Evolutionary conservation across 441 rosid species (phyloP).

Genomic region (Gossypium davidsonii): DNA sequence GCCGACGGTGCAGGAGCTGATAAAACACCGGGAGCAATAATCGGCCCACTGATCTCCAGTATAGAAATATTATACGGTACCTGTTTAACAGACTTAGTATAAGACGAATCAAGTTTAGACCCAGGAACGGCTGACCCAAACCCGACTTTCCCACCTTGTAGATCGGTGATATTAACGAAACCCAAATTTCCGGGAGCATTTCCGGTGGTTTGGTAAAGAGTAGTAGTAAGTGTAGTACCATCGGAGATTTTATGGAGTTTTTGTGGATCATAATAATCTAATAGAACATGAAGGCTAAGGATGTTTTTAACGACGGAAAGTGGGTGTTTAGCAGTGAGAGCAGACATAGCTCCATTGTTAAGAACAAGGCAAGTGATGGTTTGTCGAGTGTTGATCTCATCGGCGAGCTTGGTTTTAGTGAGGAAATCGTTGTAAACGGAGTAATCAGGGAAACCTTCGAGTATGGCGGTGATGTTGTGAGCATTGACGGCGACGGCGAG

Average conservation of each 20-base stretch:
- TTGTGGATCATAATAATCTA: constrained; percentile 69
- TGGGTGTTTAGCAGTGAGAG: constrained; percentile 54
- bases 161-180: constrained; percentile 77
- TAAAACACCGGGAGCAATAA: constrained; percentile 60
- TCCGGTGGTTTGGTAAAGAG: constrained; percentile 93
- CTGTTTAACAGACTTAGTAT: constrained; percentile 67
- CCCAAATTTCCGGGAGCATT: constrained; percentile 76
- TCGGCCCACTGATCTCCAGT: constrained; percentile 58
- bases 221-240: constrained; percentile 66
- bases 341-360: constrained; percentile 68
- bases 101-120: constrained; percentile 71
- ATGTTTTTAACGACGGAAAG: constrained; percentile 69
- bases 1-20: constrained; percentile 67
- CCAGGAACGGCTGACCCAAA: constrained; percentile 82
- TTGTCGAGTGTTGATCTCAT: constrained; percentile 75
- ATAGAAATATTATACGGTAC: constrained; percentile 74
- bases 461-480: constrained; percentile 73
- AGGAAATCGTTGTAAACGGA: constrained; percentile 67
- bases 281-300: constrained; percentile 65
- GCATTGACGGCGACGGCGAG: constrained; percentile 13
- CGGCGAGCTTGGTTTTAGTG: constrained; percentile 66
- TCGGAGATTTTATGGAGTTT: constrained; percentile 75
- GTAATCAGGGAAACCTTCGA: constrained; percentile 55
- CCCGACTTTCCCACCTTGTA: constrained; percentile 78
- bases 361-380: constrained; percentile 73